phyloP scores from a whole-genome alignment of 441 rosid species.

The Aleurites moluccanus region DNA sequence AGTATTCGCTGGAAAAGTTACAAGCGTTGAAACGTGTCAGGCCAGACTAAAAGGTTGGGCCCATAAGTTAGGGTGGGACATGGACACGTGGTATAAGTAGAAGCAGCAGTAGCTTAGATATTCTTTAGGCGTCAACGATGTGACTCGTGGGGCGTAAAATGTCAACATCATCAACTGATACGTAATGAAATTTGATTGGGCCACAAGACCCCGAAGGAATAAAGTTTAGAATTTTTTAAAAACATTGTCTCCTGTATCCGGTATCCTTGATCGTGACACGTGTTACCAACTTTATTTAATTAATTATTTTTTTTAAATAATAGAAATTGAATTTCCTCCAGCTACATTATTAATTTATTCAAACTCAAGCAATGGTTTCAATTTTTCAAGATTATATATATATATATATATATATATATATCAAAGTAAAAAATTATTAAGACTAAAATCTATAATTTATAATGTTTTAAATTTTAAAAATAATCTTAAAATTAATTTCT shows the following conservation, averaged over 20 bases:
- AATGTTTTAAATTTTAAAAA: too few species aligned
- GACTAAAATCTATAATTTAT: too few species aligned
- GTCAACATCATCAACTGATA: conserved; percentile 16
- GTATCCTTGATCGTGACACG: conserved; percentile 25
- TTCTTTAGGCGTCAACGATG: conserved; percentile 21
- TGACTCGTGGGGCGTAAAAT: conserved; percentile 12
- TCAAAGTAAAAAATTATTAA: too few species aligned
- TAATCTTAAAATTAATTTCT: too few species aligned
- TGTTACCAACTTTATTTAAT: background rate
- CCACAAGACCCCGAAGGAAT: conserved; percentile 23
- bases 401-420: too few species aligned
- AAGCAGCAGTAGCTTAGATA: background rate
- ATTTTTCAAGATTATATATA: too few species aligned
- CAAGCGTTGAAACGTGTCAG: conserved; percentile 12
- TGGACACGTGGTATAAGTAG: conserved; percentile 21
- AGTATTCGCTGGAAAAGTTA: background rate
- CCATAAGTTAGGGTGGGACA: background rate
- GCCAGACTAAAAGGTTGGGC: background rate
- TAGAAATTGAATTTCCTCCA: too few species aligned
- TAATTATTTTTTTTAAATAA: too few species aligned
- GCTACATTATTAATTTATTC: too few species aligned
- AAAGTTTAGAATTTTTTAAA: background rate
- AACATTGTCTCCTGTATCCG: conserved; percentile 1
- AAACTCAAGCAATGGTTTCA: too few species aligned
- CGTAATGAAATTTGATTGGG: conserved; percentile 30